Evolutionary conservation across 2,329 filamentous ascomycete species (phyloP).

Genomic region (Pestalotiopsis sp.): DNA sequence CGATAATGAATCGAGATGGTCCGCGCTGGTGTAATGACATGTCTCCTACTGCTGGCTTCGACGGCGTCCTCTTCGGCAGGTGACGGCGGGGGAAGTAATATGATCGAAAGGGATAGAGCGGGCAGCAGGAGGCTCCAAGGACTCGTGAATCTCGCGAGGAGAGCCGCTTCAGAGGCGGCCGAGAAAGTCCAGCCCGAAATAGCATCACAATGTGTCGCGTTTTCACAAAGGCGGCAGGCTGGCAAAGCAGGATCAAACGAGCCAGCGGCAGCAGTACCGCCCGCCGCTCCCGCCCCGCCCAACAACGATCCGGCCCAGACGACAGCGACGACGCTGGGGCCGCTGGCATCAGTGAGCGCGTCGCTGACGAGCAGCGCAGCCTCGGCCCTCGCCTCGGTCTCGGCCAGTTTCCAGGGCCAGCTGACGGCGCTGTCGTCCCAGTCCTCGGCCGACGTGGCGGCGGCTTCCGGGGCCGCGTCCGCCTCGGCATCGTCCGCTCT

Average conservation of each 20-base stretch:
- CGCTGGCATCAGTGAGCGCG: not conserved
- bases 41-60: slow-evolving; percentile 1
- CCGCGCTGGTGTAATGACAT: not conserved
- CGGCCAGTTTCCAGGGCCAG: slow-evolving; percentile 2
- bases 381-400: slow-evolving; percentile 6
- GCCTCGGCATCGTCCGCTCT: slow-evolving; percentile 4
- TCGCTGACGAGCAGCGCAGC: slow-evolving; percentile 8
- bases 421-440: not conserved
- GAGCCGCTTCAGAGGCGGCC: not conserved
- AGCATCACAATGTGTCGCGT: not conserved
- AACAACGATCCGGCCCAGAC: not conserved
- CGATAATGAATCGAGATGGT: slow-evolving; percentile 11
- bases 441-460: slow-evolving; percentile 10
- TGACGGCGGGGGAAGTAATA: not conserved
- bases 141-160: not conserved
- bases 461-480: slow-evolving; percentile 6
- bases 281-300: not conserved
- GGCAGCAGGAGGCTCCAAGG: not conserved
- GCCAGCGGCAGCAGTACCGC: not conserved
- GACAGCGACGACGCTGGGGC: not conserved
- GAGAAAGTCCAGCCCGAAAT: not conserved
- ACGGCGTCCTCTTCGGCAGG: not conserved
- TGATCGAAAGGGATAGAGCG: not conserved
- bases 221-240: not conserved
- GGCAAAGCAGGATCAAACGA: not conserved